Base-by-base conservation (phyloP, 2,329 filamentous ascomycete genomes). In the Nigrospora sphaerica region DNA sequence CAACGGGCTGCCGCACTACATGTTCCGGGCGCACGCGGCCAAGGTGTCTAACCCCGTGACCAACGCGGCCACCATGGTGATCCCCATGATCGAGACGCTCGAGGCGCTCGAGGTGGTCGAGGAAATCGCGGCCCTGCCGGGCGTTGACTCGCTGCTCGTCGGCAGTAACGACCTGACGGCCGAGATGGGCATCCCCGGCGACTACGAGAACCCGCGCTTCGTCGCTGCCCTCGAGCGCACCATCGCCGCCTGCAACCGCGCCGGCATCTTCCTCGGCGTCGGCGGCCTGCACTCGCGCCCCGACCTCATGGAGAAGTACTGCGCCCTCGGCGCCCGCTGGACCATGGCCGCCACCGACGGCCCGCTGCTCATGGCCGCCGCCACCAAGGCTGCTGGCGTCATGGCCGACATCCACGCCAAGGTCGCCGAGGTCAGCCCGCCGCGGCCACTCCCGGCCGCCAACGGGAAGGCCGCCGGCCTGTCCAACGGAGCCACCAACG, bases 131-230 rank as follows among this genome's bases (percentile, higher is more conserved):
- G 39, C 44, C 12, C 31, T 47, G n/a, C 61, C 69, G 0, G 68
- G 69, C 1, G 69, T 73, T 4, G 70, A 73, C 48, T 63, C 57
- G 1, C 53, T 73, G 1, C 55, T 73, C 3, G 63, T 72, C 17
- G 69, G 71, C 6, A 66, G 68, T 1, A 72, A 72, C 42, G 71
- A 72, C 46, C 53, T 73, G 42, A 66, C 58, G 17, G 62, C 65
- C 1, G 69, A 72, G 37, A 61, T 72, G 56, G 69, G 69, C 0
- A 69, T 69, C 32, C 67, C 66, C 0, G 67, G 67, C 2, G 55
- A 70, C 34, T 70, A 66, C 49, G 66, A 70, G 31, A 62, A 65
- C 49, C 52, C 59, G 2, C 35, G 52, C 7, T 61, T 60, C 32
- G 42, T 55, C 12, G 51, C 63, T 6, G 53, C 62, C 0, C 58